Evolutionary conservation across 257 asterid genomes (phyloP), one percentile per base, ranked within the genome.

Genomic region (Plantago elongata): DNA sequence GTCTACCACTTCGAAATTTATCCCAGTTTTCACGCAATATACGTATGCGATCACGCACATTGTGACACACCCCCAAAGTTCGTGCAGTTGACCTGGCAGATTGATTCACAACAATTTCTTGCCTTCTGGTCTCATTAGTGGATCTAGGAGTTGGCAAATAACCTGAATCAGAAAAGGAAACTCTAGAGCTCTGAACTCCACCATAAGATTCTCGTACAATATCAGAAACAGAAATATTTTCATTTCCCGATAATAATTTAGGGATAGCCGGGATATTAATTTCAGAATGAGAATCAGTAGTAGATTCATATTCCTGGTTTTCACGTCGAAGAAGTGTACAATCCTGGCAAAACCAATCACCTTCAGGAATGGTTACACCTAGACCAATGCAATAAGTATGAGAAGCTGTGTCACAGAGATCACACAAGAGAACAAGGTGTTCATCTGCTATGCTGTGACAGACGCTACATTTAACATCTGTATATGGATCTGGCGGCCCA

Each of bases 291-390:
- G 72, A 69, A 49, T 69, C 77, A 55, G 51, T 51, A 54, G 65
- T 62, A 2, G 43, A 54, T 60, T 78, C 90, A 62, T 60, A 69
- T 56, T 77, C 67, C 63, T 47, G 51, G 46, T 75, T 86, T 69
- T 87, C 95, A 54, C 73, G 79, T 77, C 64, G 84, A 64, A 87
- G 48, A 70, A 87, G 75, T 10, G 81, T 59, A 60, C 95, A 87
- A 60, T 87, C 95, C 44, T 59, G 75, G 74, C 95, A 87, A 80
- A 78, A 87, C 95, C 95, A 87, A 69, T 87, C 95, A 57, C 86
- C 93, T 60, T 84, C 95, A 1, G 95, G 95, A 75, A 84, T 80
- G 48, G 82, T 75, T 16, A 60, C 68, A 58, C 88, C 90, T 11
- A 84, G 84, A 65, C 90, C 90, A 76, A 78, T 82, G 46, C 94